Percentiles rank a stretch among this genome's conserved stretches.
These are phyloP conservation scores for Daldinia sp. DNA, from an alignment of 2,329 filamentous ascomycete genomes.

Conservation along the genomic window DNA sequence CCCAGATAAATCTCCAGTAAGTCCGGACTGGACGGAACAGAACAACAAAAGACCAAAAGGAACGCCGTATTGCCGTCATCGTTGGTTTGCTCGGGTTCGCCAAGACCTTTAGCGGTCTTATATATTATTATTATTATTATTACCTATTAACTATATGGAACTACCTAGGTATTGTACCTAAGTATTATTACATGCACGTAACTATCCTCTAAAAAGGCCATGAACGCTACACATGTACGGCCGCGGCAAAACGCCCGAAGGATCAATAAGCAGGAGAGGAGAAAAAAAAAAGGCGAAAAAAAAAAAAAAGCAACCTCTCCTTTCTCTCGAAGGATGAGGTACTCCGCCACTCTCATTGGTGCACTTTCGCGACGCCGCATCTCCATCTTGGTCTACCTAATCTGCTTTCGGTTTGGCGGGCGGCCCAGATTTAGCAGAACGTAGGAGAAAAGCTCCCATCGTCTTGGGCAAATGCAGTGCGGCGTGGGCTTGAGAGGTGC, in stretches of 20 bases:
- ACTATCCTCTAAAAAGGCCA: neutral
- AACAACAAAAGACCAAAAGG: neutral
- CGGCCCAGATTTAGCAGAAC: too few species aligned
- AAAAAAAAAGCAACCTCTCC: too few species aligned
- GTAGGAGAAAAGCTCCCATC: too few species aligned
- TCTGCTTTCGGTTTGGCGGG: neutral
- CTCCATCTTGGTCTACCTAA: slow-evolving; percentile 3
- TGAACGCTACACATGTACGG: neutral
- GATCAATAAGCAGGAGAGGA: slow-evolving; percentile 30
- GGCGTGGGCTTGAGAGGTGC: neutral
- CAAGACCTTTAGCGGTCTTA: slow-evolving; percentile 8
- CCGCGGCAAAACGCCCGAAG: slow-evolving; percentile 7
- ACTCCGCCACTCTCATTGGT: slow-evolving; percentile 3
- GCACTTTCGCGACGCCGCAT: slow-evolving; percentile 4
- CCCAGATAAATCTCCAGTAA: neutral
- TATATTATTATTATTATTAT: neutral
- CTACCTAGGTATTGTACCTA: neutral
- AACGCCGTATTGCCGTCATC: neutral
- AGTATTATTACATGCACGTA: neutral
- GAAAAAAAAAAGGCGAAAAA: slow-evolving; percentile 7
- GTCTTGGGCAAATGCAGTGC: neutral
- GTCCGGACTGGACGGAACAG: neutral
- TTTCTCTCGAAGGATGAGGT: slow-evolving; percentile 18
- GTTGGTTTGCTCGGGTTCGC: neutral
- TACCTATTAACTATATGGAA: too few species aligned